Conservation (phyloP, 768 basidiomycete species). For the Xanthoconium stramineum region DNA sequence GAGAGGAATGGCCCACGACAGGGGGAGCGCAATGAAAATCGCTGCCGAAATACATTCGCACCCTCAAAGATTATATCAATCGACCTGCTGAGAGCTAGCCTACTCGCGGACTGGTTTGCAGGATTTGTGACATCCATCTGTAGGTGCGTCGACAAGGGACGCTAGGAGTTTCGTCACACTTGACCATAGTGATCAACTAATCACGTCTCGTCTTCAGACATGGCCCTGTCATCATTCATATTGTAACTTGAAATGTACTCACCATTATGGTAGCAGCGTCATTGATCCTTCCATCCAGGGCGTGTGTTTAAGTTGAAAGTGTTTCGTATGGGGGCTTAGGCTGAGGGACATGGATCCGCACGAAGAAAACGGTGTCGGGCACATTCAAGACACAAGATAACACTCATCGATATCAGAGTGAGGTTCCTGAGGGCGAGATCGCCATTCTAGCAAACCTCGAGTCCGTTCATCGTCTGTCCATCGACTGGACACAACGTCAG, state of each 20-base stretch:
- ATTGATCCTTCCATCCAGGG: no score
- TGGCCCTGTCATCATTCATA: not conserved
- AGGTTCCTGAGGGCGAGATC: no score
- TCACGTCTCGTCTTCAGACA: not conserved
- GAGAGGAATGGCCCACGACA: constrained; percentile 25
- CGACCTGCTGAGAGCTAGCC: constrained; percentile 1
- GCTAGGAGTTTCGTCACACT: not conserved
- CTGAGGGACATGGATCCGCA: no score
- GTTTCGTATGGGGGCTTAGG: no score
- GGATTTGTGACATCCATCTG: not conserved
- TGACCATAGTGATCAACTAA: not conserved
- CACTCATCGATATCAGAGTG: no score
- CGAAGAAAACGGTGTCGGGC: no score
- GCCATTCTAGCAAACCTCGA: no score
- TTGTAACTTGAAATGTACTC: constrained; percentile 5
- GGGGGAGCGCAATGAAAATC: constrained; percentile 29
- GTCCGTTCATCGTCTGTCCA: no score
- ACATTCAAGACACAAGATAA: no score
- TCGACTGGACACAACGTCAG: no score
- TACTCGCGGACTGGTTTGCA: not conserved
- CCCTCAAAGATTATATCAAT: constrained; percentile 19
- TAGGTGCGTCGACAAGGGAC: not conserved
- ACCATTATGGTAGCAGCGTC: no score
- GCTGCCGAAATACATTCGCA: constrained; percentile 27
- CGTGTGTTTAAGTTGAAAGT: no score